Evolutionary conservation across 495 filamentous ascomycete species (phyloP), one percentile per base, ranked within the genome.

Genomic region (Parathielavia hyrcaniae): DNA sequence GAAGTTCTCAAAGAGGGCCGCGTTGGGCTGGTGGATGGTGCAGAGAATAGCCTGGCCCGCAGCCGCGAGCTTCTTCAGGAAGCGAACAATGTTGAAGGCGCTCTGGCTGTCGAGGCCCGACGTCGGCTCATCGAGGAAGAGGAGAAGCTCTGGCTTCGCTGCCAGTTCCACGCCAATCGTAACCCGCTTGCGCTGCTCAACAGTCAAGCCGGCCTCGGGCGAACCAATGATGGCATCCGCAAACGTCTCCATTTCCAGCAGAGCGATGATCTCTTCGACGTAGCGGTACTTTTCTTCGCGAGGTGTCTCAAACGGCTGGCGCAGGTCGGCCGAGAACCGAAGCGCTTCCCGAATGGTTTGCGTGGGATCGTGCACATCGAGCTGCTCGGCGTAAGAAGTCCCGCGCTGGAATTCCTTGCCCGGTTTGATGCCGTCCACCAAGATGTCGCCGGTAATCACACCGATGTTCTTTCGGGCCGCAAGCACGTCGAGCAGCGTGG

Each of bases 91-190:
- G 59, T 91, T 91, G 76, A 89, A 96, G 4, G 91, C 87, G 55
- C 81, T 84, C 65, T 91, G 89, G 41, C 83, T 85, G 67, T 97
- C 91, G 6, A 97, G 79, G 49, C 91, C 91, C 13, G 85, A 88
- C 1, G 91, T 97, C 0, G 91, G 91, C 64, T 96, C 91, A 62
- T 96, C 91, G 14, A 96, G 72, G 73, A 96, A 96, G 11, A 96
- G 78, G 0, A 96, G 77, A 3, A 96, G 80, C 59, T 91, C 80
- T 0, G 91, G 91, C 64, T 91, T 91, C 9, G 89, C 87, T 5
- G 89, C 90, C 13, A 95, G 76, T 66, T 95, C 90, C 26, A 95
- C 88, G 23, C 88, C 91, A 54, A 96, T 96, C 0, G 90, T 95
- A 4, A 95, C 87, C 34, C 89, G 84, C 72, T 96, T 96, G 5